Base-by-base conservation (phyloP, 2,329 filamentous ascomycete species). In the Fusarium euwallaceae region DNA sequence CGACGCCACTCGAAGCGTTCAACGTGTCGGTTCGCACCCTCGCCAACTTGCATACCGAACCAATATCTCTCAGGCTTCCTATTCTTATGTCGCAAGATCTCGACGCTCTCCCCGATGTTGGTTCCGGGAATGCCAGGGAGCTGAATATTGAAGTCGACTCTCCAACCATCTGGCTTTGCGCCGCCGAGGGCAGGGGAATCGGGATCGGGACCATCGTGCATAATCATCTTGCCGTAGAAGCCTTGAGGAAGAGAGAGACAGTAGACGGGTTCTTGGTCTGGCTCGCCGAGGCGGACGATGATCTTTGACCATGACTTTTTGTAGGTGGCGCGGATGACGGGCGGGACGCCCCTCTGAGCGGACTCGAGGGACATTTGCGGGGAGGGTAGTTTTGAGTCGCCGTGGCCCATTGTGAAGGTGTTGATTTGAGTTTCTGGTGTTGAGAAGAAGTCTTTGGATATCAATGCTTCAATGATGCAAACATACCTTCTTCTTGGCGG, bases 1-100 rank as follows among this genome's bases (percentile, higher is more conserved):
- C 34, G 61, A 1, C 69, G 59, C 68, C 67, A 67, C 53, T 71
- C 56, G 24, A 78, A 73, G 41, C 51, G 62, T 37, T 75, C 75
- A 10, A 66, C 9, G 3, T 48, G 62, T 6, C 20, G 16, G 22
- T 24, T 36, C 16, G 45, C 6, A 6, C 66, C 62, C 27, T 69
- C 29, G 7, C 56, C 41, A 4, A 60, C 61, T 36, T 66, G 48
- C 11, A 71, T 64, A 4, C 62, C 66, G 36, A 76, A 72, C 48
- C 66, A 75, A 34, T 65, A 60, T 4, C 29, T 17, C 17, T 69
- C 61, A 4, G 37, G 55, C 24, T 48, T 43, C 1, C 34, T 56
- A 9, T n/a, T 32, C 8, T 41, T 37, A 4, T 61, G 51, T 8
- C 53, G 62, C 8, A 71, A 39, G 6, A 73, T 67, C 48, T 66